Base-by-base conservation (phyloP, 768 basidiomycete genomes). In the Steccherinum ochraceum region DNA sequence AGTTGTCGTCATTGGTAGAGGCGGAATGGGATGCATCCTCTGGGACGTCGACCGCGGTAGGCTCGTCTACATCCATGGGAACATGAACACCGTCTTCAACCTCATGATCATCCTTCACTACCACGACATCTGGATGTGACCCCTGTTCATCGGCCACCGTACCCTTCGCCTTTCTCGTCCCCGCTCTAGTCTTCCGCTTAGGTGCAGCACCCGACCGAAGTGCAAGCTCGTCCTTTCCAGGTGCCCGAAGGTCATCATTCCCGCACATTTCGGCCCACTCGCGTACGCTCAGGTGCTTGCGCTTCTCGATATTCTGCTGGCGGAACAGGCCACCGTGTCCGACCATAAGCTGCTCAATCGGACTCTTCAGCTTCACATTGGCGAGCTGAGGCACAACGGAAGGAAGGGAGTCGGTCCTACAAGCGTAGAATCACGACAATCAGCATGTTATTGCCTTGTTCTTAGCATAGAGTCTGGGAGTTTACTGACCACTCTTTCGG, bases 301-400 rank as follows among this genome's bases (percentile, higher is more conserved):
- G 78, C 67, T 90, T 93, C 71, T 92, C 92, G 61, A 96, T 77
- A 63, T 96, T 98, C 68, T 91, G 81, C 58, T 91, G 86, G 19
- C 90, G 81, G 65, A 92, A 98, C 4, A 94, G 75, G 2, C 95
- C 95, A 4, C 81, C 82, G 49, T 79, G 77, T 7, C 95, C 95
- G 39, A 84, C 70, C 84, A 97, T 92, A 64, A 85, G 83, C 65
- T 98, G 95, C 64, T 93, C 92, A 58, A 98, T 98, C 2, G 96
- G 93, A 13, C 80, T 80, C 69, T 81, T 84, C 53, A 99, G 86
- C 65, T 86, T 86, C 53, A 97, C 81, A 4, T 74, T 60, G 11
- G 75, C 73, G 19, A 99, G 76, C 53, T 89, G 83, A n/a, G 78
- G 72, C 18, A 77, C 77, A 45, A 94, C 70, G 4, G 83, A 65